Evolutionary conservation across 129 eudicot species (phyloP).

Genomic region (Tagetes patula): DNA sequence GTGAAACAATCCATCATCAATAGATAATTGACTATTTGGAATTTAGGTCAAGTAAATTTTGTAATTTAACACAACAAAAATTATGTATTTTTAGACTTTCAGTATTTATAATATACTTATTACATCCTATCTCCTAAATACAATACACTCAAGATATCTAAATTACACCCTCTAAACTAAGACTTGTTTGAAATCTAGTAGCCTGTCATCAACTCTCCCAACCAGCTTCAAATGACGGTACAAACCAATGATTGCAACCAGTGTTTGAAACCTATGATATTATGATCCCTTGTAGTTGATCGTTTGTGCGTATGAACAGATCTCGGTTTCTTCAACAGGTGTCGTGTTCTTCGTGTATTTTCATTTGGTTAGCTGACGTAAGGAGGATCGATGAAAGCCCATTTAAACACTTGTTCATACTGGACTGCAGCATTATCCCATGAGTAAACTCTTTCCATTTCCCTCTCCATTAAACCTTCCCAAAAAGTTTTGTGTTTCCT

Average conservation of each 20-base stretch:
- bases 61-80: background rate
- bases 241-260: no score
- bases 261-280: no score
- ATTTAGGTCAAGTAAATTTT: no score
- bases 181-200: background rate
- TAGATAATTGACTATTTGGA: no score
- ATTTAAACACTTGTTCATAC: constrained; percentile 74
- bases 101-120: background rate
- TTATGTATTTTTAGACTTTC: constrained; percentile 3
- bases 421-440: constrained; percentile 88
- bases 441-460: constrained; percentile 69
- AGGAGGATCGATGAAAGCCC: constrained; percentile 82
- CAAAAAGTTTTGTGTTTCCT: constrained; percentile 72
- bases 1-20: no score
- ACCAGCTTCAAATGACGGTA: no score
- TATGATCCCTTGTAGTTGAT: no score
- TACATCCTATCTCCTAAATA: constrained; percentile 19
- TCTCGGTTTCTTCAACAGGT: background rate
- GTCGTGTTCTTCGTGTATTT: background rate
- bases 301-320: constrained; percentile 7
- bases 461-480: constrained; percentile 81
- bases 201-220: background rate
- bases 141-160: constrained; percentile 14
- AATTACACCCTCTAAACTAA: constrained; percentile 2
- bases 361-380: constrained; percentile 39